Conservation (phyloP, 2,329 filamentous ascomycete species). For the Tolypocladium ovalisporum region DNA sequence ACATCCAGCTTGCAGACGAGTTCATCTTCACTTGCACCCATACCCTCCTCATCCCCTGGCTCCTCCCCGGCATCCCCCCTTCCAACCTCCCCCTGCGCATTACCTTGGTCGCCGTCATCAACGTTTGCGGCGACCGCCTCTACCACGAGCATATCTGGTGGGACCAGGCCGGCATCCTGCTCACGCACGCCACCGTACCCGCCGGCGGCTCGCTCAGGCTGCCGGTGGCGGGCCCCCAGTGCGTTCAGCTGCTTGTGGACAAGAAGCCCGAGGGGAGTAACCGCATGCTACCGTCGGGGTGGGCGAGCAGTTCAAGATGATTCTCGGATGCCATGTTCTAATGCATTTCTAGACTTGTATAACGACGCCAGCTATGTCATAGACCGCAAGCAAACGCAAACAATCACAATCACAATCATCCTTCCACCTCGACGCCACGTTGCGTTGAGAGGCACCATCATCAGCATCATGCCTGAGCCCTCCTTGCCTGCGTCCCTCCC, state of each 20-base stretch:
- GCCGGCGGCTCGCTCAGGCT: slow-evolving; percentile 8
- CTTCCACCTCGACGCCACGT: not conserved
- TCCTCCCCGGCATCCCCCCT: slow-evolving; percentile 39
- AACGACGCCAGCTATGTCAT: not conserved
- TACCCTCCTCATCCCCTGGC: slow-evolving; percentile 16
- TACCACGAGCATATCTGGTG: slow-evolving; percentile 57
- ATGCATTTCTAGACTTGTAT: not conserved
- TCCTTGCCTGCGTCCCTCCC: not conserved
- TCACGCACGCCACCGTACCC: slow-evolving; percentile 34
- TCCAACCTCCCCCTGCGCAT: slow-evolving; percentile 41
- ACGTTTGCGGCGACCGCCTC: slow-evolving; percentile 48
- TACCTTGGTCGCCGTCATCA: slow-evolving; percentile 50
- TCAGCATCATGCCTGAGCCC: not conserved
- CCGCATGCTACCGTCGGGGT: slow-evolving; percentile 19
- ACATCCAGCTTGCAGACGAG: slow-evolving; percentile 34
- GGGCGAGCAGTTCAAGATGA: slow-evolving; percentile 7
- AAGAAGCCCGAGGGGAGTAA: slow-evolving; percentile 6
- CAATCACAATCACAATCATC: not conserved
- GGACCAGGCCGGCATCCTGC: slow-evolving; percentile 49
- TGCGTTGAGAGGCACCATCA: not conserved
- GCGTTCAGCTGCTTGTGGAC: slow-evolving; percentile 4
- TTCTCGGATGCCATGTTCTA: no score
- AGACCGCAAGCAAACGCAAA: not conserved
- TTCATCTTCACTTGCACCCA: slow-evolving; percentile 53
- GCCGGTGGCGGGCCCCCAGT: slow-evolving; percentile 5